A percentile compares a stretch with the other conserved stretches of the same genome.
Conservation (phyloP, 2,329 filamentous ascomycete genomes). For the Xylariaceae sp. region DNA sequence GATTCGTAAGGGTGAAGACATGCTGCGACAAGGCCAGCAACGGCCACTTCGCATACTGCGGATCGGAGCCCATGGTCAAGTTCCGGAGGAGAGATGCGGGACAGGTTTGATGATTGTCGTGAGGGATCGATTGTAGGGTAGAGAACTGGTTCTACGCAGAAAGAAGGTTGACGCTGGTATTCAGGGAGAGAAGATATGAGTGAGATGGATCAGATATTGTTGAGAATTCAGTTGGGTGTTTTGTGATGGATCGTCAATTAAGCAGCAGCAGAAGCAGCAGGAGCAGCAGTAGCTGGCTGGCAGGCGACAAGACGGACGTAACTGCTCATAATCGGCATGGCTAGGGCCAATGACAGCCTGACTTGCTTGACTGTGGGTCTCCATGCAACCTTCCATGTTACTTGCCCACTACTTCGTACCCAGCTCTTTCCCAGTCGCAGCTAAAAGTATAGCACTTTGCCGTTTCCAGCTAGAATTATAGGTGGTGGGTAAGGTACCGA, state of each 20-base stretch:
- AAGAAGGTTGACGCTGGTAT: neutral
- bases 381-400: neutral
- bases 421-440: too few species aligned
- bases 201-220: neutral
- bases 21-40: constrained; percentile 77
- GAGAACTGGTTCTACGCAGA: neutral
- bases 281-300: constrained; percentile 14
- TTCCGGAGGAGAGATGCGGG: neutral
- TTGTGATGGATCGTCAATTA: neutral
- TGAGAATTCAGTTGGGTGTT: constrained; percentile 1
- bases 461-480: too few species aligned
- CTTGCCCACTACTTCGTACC: neutral
- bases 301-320: constrained; percentile 28
- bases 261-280: constrained; percentile 2
- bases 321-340: constrained; percentile 13
- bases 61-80: constrained; percentile 69
- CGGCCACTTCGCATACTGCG: constrained; percentile 82
- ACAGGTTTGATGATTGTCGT: too few species aligned
- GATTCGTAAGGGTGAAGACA: constrained; percentile 82
- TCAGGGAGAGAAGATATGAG: neutral
- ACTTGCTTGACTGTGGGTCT: constrained; percentile 11
- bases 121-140: neutral
- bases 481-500: too few species aligned
- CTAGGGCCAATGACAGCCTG: constrained; percentile 16
- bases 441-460: too few species aligned